Percentiles rank a stretch among this genome's conserved stretches.
These are phyloP conservation scores for Hortaea werneckii DNA, from an alignment of 2,329 filamentous ascomycete species.

Conservation along the genomic window DNA sequence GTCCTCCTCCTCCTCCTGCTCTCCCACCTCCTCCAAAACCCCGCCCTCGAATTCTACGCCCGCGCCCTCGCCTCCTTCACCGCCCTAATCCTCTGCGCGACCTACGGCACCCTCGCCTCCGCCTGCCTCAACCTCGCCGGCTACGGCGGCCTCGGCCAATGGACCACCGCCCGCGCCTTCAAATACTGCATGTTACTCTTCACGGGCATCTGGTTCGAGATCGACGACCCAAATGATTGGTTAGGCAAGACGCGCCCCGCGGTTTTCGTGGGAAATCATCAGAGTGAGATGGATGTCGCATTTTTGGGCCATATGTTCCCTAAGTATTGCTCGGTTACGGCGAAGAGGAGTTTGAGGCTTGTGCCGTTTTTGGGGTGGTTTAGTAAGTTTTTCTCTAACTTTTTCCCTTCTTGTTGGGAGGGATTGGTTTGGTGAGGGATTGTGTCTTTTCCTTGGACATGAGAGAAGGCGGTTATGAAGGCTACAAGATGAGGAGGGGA, in stretches of 20 bases:
- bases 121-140: slow-evolving; percentile 61
- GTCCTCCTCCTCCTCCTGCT: slow-evolving; percentile 28
- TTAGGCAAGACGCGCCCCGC: slow-evolving; percentile 55
- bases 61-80: slow-evolving; percentile 43
- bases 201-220: slow-evolving; percentile 67
- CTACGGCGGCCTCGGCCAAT: slow-evolving; percentile 70
- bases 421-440: too few relatives aligned
- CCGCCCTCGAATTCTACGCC: slow-evolving; percentile 51
- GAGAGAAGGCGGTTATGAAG: too few relatives aligned
- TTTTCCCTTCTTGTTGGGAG: too few relatives aligned
- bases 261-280: slow-evolving; percentile 90
- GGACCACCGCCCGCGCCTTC: slow-evolving; percentile 70
- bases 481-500: too few relatives aligned
- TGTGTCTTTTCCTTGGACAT: too few relatives aligned
- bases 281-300: slow-evolving; percentile 83
- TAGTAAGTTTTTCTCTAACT: slow-evolving; percentile 39
- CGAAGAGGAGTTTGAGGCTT: slow-evolving; percentile 72
- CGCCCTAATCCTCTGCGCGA: slow-evolving; percentile 37
- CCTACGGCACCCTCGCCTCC: slow-evolving; percentile 67
- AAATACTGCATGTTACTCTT: slow-evolving; percentile 64
- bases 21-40: slow-evolving; percentile 20
- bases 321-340: slow-evolving; percentile 82
- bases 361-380: slow-evolving; percentile 90
- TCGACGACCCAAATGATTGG: slow-evolving; percentile 42
- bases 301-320: slow-evolving; percentile 87